Percentiles rank a stretch among this genome's conserved stretches.
Conservation (phyloP, 1,284 basidiomycete species). For the Cystobasidium pallidum region DNA sequence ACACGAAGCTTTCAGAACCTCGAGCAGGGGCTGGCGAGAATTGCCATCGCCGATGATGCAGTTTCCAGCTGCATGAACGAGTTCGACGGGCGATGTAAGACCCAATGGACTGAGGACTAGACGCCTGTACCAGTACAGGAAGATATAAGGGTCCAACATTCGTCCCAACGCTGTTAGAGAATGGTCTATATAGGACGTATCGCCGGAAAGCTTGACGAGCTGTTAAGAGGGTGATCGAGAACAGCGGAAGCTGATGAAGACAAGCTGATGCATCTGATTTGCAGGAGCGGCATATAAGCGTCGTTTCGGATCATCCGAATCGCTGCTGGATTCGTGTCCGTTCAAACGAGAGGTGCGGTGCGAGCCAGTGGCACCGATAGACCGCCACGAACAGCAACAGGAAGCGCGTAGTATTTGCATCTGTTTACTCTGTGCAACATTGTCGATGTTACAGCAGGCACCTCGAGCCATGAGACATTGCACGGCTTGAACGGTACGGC, state of each 20-base stretch:
- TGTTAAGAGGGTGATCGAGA: slow-evolving; percentile 11
- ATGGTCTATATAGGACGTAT: no score
- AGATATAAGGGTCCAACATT: slow-evolving; percentile 33
- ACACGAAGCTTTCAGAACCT: slow-evolving; percentile 46
- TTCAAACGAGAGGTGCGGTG: not conserved
- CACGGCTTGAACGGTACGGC: not conserved
- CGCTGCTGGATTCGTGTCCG: no score
- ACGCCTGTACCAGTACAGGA: slow-evolving; percentile 42
- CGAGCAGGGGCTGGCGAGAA: slow-evolving; percentile 26
- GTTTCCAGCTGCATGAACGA: slow-evolving; percentile 29
- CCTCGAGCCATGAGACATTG: not conserved
- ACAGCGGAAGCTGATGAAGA: not conserved
- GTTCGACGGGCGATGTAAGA: slow-evolving; percentile 35
- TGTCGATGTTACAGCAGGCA: not conserved
- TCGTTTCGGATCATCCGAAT: no score
- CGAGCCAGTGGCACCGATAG: not conserved
- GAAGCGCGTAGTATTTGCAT: slow-evolving; percentile 1
- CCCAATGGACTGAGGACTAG: slow-evolving; percentile 33
- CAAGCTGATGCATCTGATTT: no score
- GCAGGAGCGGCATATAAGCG: no score
- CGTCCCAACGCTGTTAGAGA: not conserved
- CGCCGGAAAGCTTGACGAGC: no score
- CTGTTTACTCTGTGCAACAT: slow-evolving; percentile 20
- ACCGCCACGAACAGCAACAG: not conserved
- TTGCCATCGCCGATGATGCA: slow-evolving; percentile 34